These are phyloP conservation scores for Rhodotorula mucilaginosa DNA, from an alignment of 1,284 basidiomycete species.

Conservation along the genomic window DNA sequence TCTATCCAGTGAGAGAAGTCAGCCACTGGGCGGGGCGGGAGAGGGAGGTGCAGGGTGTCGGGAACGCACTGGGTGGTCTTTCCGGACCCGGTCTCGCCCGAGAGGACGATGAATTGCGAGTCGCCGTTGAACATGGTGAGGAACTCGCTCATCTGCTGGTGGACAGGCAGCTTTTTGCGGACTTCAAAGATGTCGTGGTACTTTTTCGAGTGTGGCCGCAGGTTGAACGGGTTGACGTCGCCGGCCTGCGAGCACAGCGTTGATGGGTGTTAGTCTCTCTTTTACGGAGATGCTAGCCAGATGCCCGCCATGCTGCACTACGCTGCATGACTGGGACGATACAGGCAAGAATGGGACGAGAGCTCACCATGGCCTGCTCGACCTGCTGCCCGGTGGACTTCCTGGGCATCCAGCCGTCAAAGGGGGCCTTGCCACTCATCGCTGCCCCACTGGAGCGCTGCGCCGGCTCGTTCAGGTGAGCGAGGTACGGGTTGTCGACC, in stretches of 20 bases:
- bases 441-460: conserved; percentile 43
- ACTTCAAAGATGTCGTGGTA: conserved; percentile 84
- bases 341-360: too few relatives aligned
- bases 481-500: conserved; percentile 61
- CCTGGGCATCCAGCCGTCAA: conserved; percentile 74
- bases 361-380: conserved; percentile 65
- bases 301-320: too few relatives aligned
- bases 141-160: conserved; percentile 72
- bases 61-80: conserved; percentile 88
- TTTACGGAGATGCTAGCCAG: too few relatives aligned
- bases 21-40: conserved; percentile 20
- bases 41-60: conserved; percentile 20
- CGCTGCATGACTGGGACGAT: neutral
- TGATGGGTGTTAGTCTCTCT: too few relatives aligned
- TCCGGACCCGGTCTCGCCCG: conserved; percentile 96
- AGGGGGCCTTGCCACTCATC: conserved; percentile 50
- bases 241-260: conserved; percentile 60
- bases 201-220: conserved; percentile 66
- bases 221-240: conserved; percentile 85
- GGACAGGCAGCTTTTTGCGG: conserved; percentile 88
- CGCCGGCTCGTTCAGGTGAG: conserved; percentile 51
- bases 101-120: conserved; percentile 62
- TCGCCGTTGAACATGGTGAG: conserved; percentile 42
- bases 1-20: conserved; percentile 37
- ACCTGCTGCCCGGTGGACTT: conserved; percentile 72